Evolutionary conservation across 2,329 filamentous ascomycete species (phyloP).

Genomic region (Didymella keratinophila): DNA sequence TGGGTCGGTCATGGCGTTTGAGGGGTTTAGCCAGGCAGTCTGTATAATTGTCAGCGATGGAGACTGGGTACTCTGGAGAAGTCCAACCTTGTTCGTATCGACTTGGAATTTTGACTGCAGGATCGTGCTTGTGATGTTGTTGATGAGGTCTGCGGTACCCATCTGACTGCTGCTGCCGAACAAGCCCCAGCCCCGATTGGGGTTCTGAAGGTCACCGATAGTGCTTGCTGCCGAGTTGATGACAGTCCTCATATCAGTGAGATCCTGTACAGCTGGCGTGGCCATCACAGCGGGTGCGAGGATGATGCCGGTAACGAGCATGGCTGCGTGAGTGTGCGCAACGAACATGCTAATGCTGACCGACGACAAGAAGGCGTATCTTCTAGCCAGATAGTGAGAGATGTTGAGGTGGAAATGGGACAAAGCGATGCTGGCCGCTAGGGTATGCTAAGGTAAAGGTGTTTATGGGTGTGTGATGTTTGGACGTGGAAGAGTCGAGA

Average conservation of each 20-base stretch:
- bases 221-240: constrained; percentile 40
- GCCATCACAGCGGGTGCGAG: constrained; percentile 34
- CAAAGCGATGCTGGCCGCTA: constrained; percentile 28
- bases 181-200: constrained; percentile 39
- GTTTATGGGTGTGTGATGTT: constrained; percentile 4
- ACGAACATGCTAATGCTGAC: constrained; percentile 10
- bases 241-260: constrained; percentile 37
- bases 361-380: constrained; percentile 1
- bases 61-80: background rate
- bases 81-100: constrained; percentile 40
- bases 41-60: constrained; percentile 13
- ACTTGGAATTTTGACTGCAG: constrained; percentile 42
- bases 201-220: constrained; percentile 40
- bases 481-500: background rate
- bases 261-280: constrained; percentile 40
- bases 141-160: constrained; percentile 44
- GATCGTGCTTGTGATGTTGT: constrained; percentile 45
- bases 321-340: constrained; percentile 17
- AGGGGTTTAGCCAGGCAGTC: constrained; percentile 31
- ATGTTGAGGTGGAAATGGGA: constrained; percentile 11
- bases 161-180: constrained; percentile 26
- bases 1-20: constrained; percentile 8
- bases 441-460: constrained; percentile 24
- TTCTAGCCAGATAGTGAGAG: constrained; percentile 13
- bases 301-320: constrained; percentile 41